A percentile compares a stretch with the other conserved stretches of the same genome.
phyloP scores from a whole-genome alignment of 78 protist genomes.

The Dictyostelium capitatum region DNA sequence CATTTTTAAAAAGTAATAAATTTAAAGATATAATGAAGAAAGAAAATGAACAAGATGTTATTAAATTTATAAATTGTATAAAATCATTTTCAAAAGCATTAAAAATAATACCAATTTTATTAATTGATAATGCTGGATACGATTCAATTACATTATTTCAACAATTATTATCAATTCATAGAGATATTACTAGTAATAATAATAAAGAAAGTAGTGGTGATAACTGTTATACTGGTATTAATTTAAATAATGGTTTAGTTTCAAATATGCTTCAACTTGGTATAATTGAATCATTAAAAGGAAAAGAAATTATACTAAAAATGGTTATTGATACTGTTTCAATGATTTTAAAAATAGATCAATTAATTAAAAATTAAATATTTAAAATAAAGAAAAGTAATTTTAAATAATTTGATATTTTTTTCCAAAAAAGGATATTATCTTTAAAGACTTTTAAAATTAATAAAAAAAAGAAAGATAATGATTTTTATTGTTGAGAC shows the following conservation, averaged over 20 bases:
- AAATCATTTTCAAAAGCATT: constrained; percentile 24
- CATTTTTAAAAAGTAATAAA: not conserved
- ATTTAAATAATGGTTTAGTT: constrained; percentile 29
- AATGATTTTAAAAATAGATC: constrained; percentile 50
- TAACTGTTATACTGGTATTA: not conserved
- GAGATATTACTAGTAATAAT: not conserved
- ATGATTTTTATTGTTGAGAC: no score
- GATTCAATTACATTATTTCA: constrained; percentile 12
- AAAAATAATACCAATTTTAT: constrained; percentile 32
- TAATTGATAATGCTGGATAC: constrained; percentile 54
- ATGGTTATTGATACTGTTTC: constrained; percentile 74
- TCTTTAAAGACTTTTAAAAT: no score
- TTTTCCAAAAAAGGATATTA: no score
- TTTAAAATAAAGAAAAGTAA: not conserved
- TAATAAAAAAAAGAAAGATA: no score
- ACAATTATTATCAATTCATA: constrained; percentile 13
- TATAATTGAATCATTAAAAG: constrained; percentile 21
- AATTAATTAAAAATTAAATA: constrained; percentile 4
- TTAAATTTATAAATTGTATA: constrained; percentile 6
- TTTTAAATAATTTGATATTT: not conserved
- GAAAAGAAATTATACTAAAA: constrained; percentile 16
- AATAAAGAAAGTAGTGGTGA: not conserved
- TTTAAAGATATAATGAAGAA: not conserved
- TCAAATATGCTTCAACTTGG: constrained; percentile 39
- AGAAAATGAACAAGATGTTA: not conserved